Evolutionary conservation across 768 basidiomycete species (phyloP).

Genomic region (Galerina sulciceps): DNA sequence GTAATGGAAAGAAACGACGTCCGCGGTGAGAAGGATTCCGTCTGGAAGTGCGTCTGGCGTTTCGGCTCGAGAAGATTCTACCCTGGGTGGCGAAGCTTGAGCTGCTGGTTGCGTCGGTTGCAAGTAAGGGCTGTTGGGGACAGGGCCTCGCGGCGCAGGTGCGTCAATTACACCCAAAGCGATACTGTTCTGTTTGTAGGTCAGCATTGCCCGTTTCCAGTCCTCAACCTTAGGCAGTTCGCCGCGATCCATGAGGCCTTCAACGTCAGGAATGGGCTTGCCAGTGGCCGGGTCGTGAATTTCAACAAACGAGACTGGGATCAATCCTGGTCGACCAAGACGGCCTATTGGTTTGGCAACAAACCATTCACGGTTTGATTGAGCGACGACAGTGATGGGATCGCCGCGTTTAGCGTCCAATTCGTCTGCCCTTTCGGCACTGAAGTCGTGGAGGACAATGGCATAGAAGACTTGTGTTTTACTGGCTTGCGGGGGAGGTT

Average conservation of each 20-base stretch:
- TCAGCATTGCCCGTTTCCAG: slow-evolving; percentile 95
- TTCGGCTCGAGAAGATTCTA: slow-evolving; percentile 38
- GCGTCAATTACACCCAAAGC: slow-evolving; percentile 89
- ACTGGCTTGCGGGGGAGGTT: slow-evolving; percentile 5
- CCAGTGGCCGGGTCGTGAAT: slow-evolving; percentile 92
- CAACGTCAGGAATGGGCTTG: slow-evolving; percentile 74
- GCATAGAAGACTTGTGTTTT: slow-evolving; percentile 85
- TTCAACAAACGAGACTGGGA: slow-evolving; percentile 96
- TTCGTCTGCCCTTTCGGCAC: slow-evolving; percentile 95
- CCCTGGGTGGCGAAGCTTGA: slow-evolving; percentile 30
- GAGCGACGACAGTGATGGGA: slow-evolving; percentile 94
- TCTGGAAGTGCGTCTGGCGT: slow-evolving; percentile 64
- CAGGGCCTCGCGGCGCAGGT: slow-evolving; percentile 39
- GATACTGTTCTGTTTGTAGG: slow-evolving; percentile 96
- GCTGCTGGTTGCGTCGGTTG: slow-evolving; percentile 1
- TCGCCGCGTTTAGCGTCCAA: slow-evolving; percentile 95
- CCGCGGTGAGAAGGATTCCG: slow-evolving; percentile 84
- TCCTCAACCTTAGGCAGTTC: slow-evolving; percentile 97
- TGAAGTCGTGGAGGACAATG: slow-evolving; percentile 93
- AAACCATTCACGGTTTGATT: slow-evolving; percentile 99
- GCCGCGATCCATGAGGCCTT: slow-evolving; percentile 81
- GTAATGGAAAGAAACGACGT: slow-evolving; percentile 95
- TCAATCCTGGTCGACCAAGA: slow-evolving; percentile 94
- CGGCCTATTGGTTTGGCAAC: slow-evolving; percentile 98
- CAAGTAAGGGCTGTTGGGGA: slow-evolving; percentile 46